A percentile compares a stretch with the other conserved stretches of the same genome.
Conservation (phyloP, 495 filamentous ascomycete genomes). For the Hypoxylon crocopeplum region DNA sequence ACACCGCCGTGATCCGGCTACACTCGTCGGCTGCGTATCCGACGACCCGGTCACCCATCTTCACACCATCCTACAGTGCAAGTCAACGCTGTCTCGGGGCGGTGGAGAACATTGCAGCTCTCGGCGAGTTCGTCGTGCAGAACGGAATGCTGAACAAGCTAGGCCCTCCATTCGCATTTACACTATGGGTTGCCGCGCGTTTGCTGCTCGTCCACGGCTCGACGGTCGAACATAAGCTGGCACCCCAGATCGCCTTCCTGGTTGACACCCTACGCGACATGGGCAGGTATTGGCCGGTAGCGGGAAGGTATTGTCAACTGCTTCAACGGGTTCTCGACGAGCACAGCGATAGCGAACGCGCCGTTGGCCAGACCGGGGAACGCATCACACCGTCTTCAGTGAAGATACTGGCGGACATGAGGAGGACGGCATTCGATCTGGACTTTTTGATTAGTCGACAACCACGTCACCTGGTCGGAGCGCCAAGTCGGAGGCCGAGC, state of each 20-base stretch:
- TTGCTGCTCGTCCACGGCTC: slow-evolving; percentile 85
- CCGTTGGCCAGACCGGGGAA: slow-evolving; percentile 60
- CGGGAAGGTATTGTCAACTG: slow-evolving; percentile 79
- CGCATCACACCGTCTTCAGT: slow-evolving; percentile 81
- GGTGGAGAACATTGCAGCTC: slow-evolving; percentile 80
- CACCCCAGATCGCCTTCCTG: slow-evolving; percentile 76
- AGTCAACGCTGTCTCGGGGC: slow-evolving; percentile 80
- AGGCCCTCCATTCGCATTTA: slow-evolving; percentile 87
- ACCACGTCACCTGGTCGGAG: slow-evolving; percentile 61
- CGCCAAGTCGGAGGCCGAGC: slow-evolving; percentile 46
- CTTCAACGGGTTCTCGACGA: slow-evolving; percentile 84
- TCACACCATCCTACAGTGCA: slow-evolving; percentile 83
- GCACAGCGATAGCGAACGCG: slow-evolving; percentile 74
- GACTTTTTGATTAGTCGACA: slow-evolving; percentile 88
- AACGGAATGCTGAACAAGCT: slow-evolving; percentile 78
- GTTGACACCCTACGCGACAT: slow-evolving; percentile 80
- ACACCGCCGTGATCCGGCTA: slow-evolving; percentile 82
- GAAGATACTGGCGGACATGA: slow-evolving; percentile 88
- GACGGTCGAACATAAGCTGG: slow-evolving; percentile 81
- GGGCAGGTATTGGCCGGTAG: slow-evolving; percentile 84
- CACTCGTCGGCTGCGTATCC: slow-evolving; percentile 95
- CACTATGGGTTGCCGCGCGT: slow-evolving; percentile 89
- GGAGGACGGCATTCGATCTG: slow-evolving; percentile 81
- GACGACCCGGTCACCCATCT: slow-evolving; percentile 82
- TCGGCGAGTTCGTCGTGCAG: slow-evolving; percentile 75